A percentile compares a stretch with the other conserved stretches of the same genome.
Conservation (phyloP, 106 monocot genomes). For the Allium fistulosum region DNA sequence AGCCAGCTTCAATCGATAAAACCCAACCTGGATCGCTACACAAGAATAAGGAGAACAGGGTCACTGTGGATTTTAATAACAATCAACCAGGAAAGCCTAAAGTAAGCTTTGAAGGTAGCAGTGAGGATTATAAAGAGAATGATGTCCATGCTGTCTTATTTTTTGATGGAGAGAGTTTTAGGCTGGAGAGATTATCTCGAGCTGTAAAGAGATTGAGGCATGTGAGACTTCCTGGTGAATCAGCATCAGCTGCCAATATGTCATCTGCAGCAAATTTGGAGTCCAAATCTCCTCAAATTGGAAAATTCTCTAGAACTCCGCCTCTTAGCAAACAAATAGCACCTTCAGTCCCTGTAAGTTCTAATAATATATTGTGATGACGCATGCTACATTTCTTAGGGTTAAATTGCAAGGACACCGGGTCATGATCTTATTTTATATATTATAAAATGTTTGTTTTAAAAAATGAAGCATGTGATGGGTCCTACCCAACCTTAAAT, state of each 20-base stretch:
- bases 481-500: too few species aligned
- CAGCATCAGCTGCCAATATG: conserved; percentile 19
- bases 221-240: conserved; percentile 68
- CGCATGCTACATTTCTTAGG: too few species aligned
- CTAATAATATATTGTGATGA: neutral
- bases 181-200: conserved; percentile 77
- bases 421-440: too few species aligned
- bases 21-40: conserved; percentile 78
- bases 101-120: conserved; percentile 88
- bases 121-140: conserved; percentile 88
- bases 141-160: conserved; percentile 71
- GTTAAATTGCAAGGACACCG: too few species aligned
- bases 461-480: too few species aligned
- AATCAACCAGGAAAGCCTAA: conserved; percentile 94
- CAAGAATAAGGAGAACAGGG: conserved; percentile 90
- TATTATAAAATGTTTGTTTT: too few species aligned
- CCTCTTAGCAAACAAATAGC: conserved; percentile 30
- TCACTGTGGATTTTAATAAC: conserved; percentile 89
- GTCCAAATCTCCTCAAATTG: conserved; percentile 60
- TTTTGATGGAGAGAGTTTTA: conserved; percentile 86
- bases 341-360: conserved; percentile 64
- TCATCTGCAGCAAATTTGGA: conserved; percentile 20
- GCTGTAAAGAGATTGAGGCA: conserved; percentile 91
- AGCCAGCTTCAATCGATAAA: conserved; percentile 99
- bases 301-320: conserved; percentile 45